These are phyloP conservation scores for Botrytis squamosa DNA, from an alignment of 2,329 filamentous ascomycete species.

Conservation along the genomic window DNA sequence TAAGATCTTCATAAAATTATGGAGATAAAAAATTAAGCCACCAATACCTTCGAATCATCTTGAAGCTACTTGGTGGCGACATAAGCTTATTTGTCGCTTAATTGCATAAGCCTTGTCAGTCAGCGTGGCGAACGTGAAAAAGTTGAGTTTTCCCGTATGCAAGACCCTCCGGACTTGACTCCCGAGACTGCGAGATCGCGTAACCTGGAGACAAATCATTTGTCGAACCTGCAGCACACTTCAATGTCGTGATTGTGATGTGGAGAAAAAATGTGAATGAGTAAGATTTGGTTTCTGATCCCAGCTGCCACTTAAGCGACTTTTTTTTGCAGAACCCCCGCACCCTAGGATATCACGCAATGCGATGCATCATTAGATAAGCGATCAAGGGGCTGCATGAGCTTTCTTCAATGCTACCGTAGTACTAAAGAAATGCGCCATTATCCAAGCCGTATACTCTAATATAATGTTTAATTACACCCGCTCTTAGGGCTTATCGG, in stretches of 20 bases:
- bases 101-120: not conserved
- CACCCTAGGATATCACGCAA: not conserved
- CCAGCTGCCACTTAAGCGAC: not conserved
- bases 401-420: not conserved
- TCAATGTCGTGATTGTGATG: not conserved
- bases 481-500: not conserved
- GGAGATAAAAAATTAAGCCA: not conserved
- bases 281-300: not conserved
- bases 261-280: not conserved
- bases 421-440: not conserved
- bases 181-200: not conserved
- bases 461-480: not conserved
- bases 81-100: not conserved
- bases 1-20: not conserved
- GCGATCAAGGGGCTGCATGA: not conserved
- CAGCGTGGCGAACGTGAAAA: not conserved
- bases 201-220: not conserved
- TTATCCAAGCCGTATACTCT: not conserved
- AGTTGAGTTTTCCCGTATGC: not conserved
- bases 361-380: not conserved
- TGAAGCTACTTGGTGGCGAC: not conserved
- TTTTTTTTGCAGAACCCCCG: not conserved
- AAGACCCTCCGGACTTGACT: not conserved
- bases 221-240: not conserved
- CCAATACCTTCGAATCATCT: not conserved